Evolutionary conservation across 805 yeast genomes (phyloP).

Genomic region (Teunomyces funiuensis): DNA sequence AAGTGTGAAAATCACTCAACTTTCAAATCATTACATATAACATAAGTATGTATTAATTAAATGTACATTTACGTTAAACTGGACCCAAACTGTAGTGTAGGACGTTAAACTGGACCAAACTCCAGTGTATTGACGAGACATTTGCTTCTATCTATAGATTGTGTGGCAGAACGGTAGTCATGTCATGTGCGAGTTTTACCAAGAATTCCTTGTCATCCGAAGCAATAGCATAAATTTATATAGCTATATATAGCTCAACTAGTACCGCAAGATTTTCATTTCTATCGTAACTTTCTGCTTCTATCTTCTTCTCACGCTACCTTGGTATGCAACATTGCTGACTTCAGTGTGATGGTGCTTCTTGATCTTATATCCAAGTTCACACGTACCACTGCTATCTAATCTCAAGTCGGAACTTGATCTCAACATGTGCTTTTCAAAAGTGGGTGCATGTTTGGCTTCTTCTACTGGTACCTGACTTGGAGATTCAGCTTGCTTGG

Average conservation of each 20-base stretch:
- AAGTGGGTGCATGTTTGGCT: neutral
- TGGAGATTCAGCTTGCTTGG: neutral
- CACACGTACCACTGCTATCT: conserved; percentile 34
- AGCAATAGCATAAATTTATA: neutral
- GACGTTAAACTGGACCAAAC: too few species aligned
- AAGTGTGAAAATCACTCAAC: conserved; percentile 34
- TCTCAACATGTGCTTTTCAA: conserved; percentile 6
- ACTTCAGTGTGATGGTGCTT: conserved; percentile 44
- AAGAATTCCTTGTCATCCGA: neutral
- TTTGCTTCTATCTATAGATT: too few species aligned
- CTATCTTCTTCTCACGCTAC: conserved; percentile 17
- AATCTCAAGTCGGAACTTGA: conserved; percentile 18
- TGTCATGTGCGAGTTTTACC: neutral
- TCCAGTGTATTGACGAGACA: too few species aligned
- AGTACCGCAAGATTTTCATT: neutral
- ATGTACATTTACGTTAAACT: conserved; percentile 5
- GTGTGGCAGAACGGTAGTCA: too few species aligned
- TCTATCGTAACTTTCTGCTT: conserved; percentile 1
- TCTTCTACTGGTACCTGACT: neutral
- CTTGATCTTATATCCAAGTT: conserved; percentile 41
- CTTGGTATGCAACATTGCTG: conserved; percentile 32
- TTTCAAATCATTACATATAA: conserved; percentile 3
- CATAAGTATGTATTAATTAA: conserved; percentile 2
- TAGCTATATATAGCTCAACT: neutral
- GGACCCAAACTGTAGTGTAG: too few species aligned